phyloP scores from a whole-genome alignment of 192 early-diverging fungal genomes.

The Coemansia sp. region DNA sequence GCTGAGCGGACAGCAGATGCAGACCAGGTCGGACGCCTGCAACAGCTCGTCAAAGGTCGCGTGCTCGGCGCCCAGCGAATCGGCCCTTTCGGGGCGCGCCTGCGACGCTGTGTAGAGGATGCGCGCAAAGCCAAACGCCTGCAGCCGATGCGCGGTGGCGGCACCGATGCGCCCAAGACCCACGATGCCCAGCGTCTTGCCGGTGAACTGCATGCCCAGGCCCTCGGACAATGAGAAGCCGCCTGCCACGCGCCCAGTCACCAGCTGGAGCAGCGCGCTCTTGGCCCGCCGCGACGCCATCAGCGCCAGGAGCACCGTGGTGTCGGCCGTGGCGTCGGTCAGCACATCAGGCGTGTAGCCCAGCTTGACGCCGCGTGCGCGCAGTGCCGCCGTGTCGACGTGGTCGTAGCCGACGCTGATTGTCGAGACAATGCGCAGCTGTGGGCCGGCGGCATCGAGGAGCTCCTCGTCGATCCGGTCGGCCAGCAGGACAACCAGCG shows the following conservation, averaged over 20 bases:
- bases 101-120: constrained; percentile 62
- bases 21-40: constrained; percentile 63
- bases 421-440: constrained; percentile 70
- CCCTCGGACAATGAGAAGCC: constrained; percentile 23
- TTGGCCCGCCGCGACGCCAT: constrained; percentile 67
- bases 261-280: constrained; percentile 43
- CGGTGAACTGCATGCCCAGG: constrained; percentile 68
- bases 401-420: constrained; percentile 84
- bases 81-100: constrained; percentile 49
- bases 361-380: constrained; percentile 47
- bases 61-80: constrained; percentile 47
- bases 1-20: constrained; percentile 72
- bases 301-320: constrained; percentile 71
- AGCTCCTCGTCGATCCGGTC: constrained; percentile 73
- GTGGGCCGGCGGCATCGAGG: constrained; percentile 60
- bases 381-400: constrained; percentile 57
- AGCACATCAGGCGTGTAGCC: constrained; percentile 86
- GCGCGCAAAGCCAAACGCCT: constrained; percentile 65
- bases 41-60: constrained; percentile 61
- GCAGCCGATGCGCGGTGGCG: constrained; percentile 67
- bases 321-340: constrained; percentile 84
- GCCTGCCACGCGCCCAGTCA: constrained; percentile 4
- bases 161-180: constrained; percentile 80
- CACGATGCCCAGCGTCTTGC: constrained; percentile 80
- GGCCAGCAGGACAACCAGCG: constrained; percentile 63